Evolutionary conservation across 108 stramenopile genomes (phyloP), one percentile per base, ranked within the genome.

Genomic region (Nitzschia sp.): DNA sequence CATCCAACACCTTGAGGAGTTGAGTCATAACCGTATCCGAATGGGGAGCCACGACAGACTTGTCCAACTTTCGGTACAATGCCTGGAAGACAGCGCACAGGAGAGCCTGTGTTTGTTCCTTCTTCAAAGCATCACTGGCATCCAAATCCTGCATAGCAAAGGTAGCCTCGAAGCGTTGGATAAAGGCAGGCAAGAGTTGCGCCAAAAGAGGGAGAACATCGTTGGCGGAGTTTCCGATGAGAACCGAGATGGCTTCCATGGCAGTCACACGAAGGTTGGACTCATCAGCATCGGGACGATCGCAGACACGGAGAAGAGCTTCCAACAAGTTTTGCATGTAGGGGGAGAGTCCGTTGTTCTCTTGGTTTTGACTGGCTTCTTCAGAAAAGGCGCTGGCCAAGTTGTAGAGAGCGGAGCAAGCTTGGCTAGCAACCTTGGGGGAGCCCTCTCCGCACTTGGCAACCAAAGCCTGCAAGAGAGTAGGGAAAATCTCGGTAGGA

Each of bases 391-490:
- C 89, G 51, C 75, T 76, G 0, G 93, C 95, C n/a, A 98, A 69
- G 51, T 94, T 94, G 89, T 93, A 91, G 41, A 98, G 77, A 8
- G 94, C 97, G 40, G 84, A 90, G 71, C 93, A 95, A 10, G 94
- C 92, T 61, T 94, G 92, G 24, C 79, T 78, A 10, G 94, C 85
- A 54, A 97, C 94, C 41, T 86, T 71, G 8, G 96, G 86, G 2
- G 83, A 67, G 29, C 89, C 88, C 17, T 83, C 85, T n/a, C 83
- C 60, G 41, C 66, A 67, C 57, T 93, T 92, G 26, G 63, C 71
- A 5, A 80, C 72, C 9, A 98, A 74, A 6, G 80, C 81, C 56
- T 90, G 79, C 43, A 98, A 79, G 26, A 97, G 73, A 0, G 85
- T 78, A 25, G 85, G 90, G 66, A 97, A 85, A 3, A 79, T 77